Percentiles rank a stretch among this genome's conserved stretches.
Evolutionary conservation across 805 yeast genomes (phyloP).

Genomic region (Yarrowia osloensis): DNA sequence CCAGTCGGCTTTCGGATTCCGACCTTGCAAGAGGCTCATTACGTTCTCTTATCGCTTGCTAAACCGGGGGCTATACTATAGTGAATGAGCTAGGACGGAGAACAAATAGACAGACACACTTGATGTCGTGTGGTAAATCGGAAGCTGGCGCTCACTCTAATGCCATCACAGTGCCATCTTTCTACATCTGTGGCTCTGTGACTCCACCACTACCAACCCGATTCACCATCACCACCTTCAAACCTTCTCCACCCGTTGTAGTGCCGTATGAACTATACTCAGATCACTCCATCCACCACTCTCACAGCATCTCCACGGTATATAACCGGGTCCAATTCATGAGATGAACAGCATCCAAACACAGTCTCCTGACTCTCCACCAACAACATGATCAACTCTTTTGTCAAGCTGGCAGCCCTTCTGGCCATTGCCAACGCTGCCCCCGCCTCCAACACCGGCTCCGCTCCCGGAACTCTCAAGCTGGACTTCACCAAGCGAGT

Average conservation of each 20-base stretch:
- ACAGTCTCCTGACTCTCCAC: not conserved
- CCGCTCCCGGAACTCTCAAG: not conserved
- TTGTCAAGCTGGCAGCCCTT: constrained; percentile 8
- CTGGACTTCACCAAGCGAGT: not conserved
- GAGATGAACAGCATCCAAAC: not conserved
- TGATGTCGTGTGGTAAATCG: no score
- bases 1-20: no score
- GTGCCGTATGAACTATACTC: constrained; percentile 9
- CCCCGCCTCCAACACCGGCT: not conserved
- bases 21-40: no score
- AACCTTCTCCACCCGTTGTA: constrained; percentile 5
- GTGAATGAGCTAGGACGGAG: no score
- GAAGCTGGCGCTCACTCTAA: no score
- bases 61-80: no score
- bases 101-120: no score
- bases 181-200: no score
- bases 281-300: no score
- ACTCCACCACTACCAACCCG: not conserved
- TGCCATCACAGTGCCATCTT: no score
- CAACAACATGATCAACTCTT: not conserved
- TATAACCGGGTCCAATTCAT: not conserved
- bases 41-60: no score
- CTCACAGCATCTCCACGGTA: not conserved
- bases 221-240: not conserved
- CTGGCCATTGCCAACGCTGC: constrained; percentile 5